Percentiles rank a stretch among this genome's conserved stretches.
phyloP scores from a whole-genome alignment of 495 filamentous ascomycete species.

The Talaromyces wortmannii region DNA sequence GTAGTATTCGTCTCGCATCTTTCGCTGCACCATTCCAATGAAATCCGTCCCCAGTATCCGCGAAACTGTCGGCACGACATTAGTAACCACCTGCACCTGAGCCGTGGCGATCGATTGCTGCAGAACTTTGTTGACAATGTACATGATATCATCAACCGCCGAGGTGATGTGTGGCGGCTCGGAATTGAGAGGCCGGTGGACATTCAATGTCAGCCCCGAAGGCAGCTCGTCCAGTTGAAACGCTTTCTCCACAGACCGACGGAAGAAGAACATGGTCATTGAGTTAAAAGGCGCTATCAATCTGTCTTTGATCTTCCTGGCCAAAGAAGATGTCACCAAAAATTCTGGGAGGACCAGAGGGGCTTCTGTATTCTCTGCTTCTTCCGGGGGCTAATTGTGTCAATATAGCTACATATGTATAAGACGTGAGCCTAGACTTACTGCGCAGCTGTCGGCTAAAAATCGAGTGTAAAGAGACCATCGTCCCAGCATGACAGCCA shows the following conservation, averaged over 20 bases:
- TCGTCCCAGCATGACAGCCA: slow-evolving; percentile 80
- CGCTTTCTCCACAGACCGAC: slow-evolving; percentile 90
- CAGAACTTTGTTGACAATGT: slow-evolving; percentile 89
- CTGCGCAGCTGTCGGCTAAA: slow-evolving; percentile 73
- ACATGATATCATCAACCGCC: slow-evolving; percentile 98
- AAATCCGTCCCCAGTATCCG: slow-evolving; percentile 90
- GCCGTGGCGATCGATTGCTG: slow-evolving; percentile 80
- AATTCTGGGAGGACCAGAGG: slow-evolving; percentile 53
- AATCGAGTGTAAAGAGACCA: slow-evolving; percentile 94
- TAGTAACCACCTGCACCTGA: slow-evolving; percentile 64
- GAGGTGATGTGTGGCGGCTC: slow-evolving; percentile 90
- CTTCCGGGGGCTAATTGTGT: slow-evolving; percentile 10
- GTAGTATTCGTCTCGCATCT: slow-evolving; percentile 94
- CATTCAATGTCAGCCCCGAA: slow-evolving; percentile 65
- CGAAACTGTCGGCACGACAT: slow-evolving; percentile 71
- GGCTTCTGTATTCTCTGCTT: slow-evolving; percentile 16
- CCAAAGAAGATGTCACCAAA: slow-evolving; percentile 65
- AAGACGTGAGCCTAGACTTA: too few relatives aligned
- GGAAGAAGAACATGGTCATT: slow-evolving; percentile 93
- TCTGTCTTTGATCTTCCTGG: slow-evolving; percentile 64
- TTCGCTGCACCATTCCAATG: slow-evolving; percentile 92
- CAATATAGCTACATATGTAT: slow-evolving; percentile 35
- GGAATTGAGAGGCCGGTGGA: slow-evolving; percentile 54
- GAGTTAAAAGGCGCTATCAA: slow-evolving; percentile 73
- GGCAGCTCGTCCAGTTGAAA: slow-evolving; percentile 98